A percentile compares a stretch with the other conserved stretches of the same genome.
phyloP scores from a whole-genome alignment of 179 eudicot genomes.

The Pouteria campechiana region DNA sequence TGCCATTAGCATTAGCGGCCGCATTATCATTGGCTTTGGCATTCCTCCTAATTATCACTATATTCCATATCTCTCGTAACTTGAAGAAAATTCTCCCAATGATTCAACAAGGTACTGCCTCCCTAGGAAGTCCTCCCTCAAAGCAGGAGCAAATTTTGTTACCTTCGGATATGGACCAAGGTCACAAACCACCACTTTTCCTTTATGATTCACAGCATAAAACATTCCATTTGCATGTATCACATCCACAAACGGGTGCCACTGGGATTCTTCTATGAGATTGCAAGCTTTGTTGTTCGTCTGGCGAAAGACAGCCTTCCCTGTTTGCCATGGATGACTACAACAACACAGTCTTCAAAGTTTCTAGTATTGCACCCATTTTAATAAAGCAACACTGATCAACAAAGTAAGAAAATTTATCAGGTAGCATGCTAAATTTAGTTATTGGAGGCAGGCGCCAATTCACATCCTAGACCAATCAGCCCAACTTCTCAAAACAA shows the following conservation, averaged over 20 bases:
- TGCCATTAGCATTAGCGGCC: constrained; percentile 5
- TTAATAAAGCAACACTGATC: constrained; percentile 41
- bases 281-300: constrained; percentile 29
- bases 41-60: too few species aligned
- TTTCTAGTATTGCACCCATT: constrained; percentile 25
- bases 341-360: constrained; percentile 7
- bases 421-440: constrained; percentile 32
- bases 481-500: too few species aligned
- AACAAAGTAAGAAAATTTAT: constrained; percentile 18
- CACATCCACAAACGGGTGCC: constrained; percentile 48
- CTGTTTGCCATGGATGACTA: constrained; percentile 24
- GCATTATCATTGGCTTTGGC: too few species aligned
- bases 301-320: constrained; percentile 47
- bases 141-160: too few species aligned
- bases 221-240: constrained; percentile 30
- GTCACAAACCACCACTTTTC: constrained; percentile 29
- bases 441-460: constrained; percentile 46
- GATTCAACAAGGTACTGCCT: constrained; percentile 44
- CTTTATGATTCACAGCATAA: constrained; percentile 31
- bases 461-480: constrained; percentile 25
- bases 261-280: constrained; percentile 20
- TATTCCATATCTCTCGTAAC: constrained; percentile 28
- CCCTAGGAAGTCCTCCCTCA: too few species aligned
- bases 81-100: constrained; percentile 19
- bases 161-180: too few species aligned